Conservation (phyloP, 148 eudicot species). For the Linanthus parryae region DNA sequence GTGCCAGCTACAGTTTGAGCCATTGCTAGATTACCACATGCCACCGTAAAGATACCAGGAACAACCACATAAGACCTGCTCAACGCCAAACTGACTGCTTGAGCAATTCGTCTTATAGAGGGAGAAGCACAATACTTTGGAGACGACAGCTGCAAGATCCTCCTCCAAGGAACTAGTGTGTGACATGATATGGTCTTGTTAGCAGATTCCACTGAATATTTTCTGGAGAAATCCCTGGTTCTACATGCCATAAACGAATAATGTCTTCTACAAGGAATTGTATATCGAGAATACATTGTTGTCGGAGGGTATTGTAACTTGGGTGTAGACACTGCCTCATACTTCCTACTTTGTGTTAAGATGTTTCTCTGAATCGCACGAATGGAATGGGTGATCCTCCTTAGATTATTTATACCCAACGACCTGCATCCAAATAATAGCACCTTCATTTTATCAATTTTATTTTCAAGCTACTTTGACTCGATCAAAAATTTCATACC, state of each 20-base stretch:
- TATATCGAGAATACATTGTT: conserved; percentile 25
- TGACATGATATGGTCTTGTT: conserved; percentile 32
- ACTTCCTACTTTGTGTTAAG: too few species aligned
- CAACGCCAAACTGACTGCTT: conserved; percentile 75
- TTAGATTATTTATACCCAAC: too few species aligned
- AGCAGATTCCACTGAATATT: conserved; percentile 27
- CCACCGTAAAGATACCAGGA: conserved; percentile 58
- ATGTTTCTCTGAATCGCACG: too few species aligned
- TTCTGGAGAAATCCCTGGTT: conserved; percentile 22
- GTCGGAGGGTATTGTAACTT: too few species aligned
- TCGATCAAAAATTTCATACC: too few species aligned
- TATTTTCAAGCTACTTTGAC: too few species aligned
- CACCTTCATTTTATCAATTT: too few species aligned
- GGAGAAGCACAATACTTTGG: conserved; percentile 18
- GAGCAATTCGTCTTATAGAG: conserved; percentile 46
- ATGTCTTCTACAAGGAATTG: conserved; percentile 27
- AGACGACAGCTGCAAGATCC: conserved; percentile 27
- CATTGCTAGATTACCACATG: conserved; percentile 51
- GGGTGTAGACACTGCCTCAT: too few species aligned
- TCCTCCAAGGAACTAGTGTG: conserved; percentile 73
- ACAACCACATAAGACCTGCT: conserved; percentile 57
- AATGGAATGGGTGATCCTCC: too few species aligned
- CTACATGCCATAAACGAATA: conserved; percentile 15
- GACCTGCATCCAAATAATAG: too few species aligned
- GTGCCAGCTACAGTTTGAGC: conserved; percentile 39